phyloP scores from a whole-genome alignment of 257 asterid genomes.

The Nicotiana paniculata region DNA sequence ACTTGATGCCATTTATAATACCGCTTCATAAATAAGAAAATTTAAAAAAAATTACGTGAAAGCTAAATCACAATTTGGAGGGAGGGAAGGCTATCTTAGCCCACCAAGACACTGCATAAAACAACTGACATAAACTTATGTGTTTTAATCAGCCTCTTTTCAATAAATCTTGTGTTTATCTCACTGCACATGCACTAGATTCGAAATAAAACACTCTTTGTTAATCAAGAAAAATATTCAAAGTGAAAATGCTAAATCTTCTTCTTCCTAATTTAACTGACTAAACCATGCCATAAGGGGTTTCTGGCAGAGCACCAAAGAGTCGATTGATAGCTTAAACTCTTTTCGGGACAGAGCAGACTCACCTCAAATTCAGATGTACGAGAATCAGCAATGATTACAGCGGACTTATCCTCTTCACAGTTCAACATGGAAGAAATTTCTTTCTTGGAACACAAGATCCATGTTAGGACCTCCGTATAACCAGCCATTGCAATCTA shows the following conservation, averaged over 20 bases:
- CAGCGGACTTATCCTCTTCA: conserved; percentile 67
- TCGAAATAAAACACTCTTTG: not conserved
- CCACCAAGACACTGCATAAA: not conserved
- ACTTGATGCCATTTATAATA: too few species aligned
- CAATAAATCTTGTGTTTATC: not conserved
- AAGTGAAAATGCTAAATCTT: not conserved
- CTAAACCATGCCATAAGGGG: not conserved
- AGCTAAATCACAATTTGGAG: not conserved
- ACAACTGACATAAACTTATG: not conserved
- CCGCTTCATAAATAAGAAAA: too few species aligned
- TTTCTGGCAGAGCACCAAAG: not conserved
- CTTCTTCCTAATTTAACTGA: not conserved
- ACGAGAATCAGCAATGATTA: conserved; percentile 76
- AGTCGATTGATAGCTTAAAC: not conserved
- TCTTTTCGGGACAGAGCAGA: not conserved
- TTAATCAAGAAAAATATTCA: not conserved
- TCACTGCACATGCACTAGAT: not conserved
- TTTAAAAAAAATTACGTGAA: too few species aligned
- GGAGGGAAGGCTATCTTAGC: not conserved
- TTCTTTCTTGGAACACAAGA: conserved; percentile 73
- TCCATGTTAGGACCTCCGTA: conserved; percentile 71
- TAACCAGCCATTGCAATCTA: conserved; percentile 87
- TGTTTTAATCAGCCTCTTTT: not conserved
- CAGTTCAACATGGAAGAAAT: conserved; percentile 77
- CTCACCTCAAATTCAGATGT: conserved; percentile 90